These are phyloP conservation scores for Russula ochroleuca DNA, from an alignment of 768 basidiomycete genomes.

Conservation along the genomic window DNA sequence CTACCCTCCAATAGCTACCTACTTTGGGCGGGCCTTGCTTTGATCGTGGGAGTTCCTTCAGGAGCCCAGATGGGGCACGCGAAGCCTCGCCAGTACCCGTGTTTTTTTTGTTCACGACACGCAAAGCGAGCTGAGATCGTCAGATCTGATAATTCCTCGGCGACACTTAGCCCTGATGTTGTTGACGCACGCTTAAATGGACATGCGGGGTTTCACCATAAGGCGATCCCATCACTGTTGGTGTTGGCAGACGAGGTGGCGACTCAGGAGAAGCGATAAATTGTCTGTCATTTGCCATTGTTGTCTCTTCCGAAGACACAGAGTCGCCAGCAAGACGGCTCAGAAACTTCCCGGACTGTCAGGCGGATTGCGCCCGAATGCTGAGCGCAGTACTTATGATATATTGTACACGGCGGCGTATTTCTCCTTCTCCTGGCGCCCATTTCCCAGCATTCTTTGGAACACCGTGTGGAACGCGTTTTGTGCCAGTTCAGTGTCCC, in stretches of 20 bases:
- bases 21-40: not conserved
- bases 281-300: conserved; percentile 1
- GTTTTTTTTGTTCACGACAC: not conserved
- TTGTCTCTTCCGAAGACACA: not conserved
- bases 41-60: conserved; percentile 8
- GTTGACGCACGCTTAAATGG: not conserved
- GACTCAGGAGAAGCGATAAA: not conserved
- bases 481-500: not conserved
- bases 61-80: not conserved
- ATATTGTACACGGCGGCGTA: conserved; percentile 2
- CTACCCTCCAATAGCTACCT: conserved; percentile 11
- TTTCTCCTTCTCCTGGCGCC: conserved; percentile 13
- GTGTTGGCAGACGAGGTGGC: not conserved
- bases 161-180: not conserved
- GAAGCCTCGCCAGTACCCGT: too few relatives aligned
- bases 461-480: conserved; percentile 21
- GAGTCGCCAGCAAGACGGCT: conserved; percentile 11
- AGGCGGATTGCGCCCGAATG: conserved; percentile 21
- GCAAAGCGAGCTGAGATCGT: conserved; percentile 8
- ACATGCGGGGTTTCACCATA: not conserved
- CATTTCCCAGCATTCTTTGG: conserved; percentile 18
- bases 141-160: conserved; percentile 22
- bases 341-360: conserved; percentile 18
- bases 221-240: not conserved
- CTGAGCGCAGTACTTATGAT: not conserved